Conservation (phyloP, 75 land plant genomes). For the Selaginella tamariscina region DNA sequence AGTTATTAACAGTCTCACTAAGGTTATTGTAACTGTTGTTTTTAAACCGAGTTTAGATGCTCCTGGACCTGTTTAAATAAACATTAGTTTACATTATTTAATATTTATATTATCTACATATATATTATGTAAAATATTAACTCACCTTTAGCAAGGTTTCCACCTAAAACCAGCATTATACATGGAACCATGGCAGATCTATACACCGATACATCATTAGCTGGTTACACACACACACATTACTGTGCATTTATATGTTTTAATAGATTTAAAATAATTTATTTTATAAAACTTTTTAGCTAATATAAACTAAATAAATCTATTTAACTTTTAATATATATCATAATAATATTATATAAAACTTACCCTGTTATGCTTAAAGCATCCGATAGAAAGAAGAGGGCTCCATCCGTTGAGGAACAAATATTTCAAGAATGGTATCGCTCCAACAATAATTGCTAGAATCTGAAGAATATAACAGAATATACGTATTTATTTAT, state of each 20-base stretch:
- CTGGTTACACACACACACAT: too few relatives aligned
- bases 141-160: conserved; percentile 9
- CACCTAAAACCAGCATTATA: conserved; percentile 9
- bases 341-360: too few relatives aligned
- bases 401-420: not conserved
- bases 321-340: too few relatives aligned
- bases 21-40: conserved; percentile 4
- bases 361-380: not conserved
- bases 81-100: not conserved
- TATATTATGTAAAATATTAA: not conserved
- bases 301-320: too few relatives aligned
- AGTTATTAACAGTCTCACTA: not conserved
- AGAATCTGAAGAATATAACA: conserved; percentile 9
- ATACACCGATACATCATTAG: too few relatives aligned
- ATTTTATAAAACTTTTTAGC: too few relatives aligned
- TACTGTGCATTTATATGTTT: conserved; percentile 5
- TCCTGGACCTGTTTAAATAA: not conserved
- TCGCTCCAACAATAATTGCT: conserved; percentile 3
- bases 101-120: not conserved
- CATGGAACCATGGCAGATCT: conserved; percentile 2
- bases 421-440: conserved; percentile 7
- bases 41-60: conserved; percentile 2
- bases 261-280: not conserved
- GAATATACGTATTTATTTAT: too few relatives aligned
- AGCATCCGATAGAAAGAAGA: conserved; percentile 7